These are phyloP conservation scores for Chiua virens DNA, from an alignment of 768 basidiomycete genomes.

Conservation along the genomic window DNA sequence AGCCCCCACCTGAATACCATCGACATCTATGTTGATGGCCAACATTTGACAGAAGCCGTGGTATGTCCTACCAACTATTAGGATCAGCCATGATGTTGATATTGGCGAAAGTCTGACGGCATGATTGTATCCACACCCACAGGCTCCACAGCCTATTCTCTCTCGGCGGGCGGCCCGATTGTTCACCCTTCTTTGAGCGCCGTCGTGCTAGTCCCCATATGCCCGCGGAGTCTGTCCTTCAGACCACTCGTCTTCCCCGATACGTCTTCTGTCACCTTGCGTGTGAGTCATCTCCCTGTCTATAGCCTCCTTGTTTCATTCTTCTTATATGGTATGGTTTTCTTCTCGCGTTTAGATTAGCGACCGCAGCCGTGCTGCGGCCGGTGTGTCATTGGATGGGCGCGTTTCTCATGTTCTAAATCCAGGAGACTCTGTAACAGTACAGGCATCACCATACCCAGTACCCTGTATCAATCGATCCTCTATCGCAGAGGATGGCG, in stretches of 20 bases:
- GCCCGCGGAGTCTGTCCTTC: constrained; percentile 89
- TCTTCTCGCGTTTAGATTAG: constrained; percentile 58
- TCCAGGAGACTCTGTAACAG: constrained; percentile 83
- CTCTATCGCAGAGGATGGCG: constrained; percentile 58
- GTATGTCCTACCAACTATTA: constrained; percentile 47
- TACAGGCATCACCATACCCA: constrained; percentile 83
- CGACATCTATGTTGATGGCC: constrained; percentile 90
- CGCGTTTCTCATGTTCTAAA: constrained; percentile 78
- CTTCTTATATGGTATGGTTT: neutral
- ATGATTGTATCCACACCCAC: constrained; percentile 94
- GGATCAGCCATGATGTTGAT: constrained; percentile 14
- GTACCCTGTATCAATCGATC: constrained; percentile 93
- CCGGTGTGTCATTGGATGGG: constrained; percentile 93
- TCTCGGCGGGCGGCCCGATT: constrained; percentile 94
- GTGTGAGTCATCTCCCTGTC: constrained; percentile 44
- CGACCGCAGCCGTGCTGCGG: constrained; percentile 79
- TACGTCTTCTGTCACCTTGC: constrained; percentile 71
- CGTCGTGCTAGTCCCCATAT: constrained; percentile 92
- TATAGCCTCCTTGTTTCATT: neutral
- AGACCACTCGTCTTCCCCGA: constrained; percentile 88
- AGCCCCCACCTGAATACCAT: constrained; percentile 92
- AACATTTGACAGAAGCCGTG: constrained; percentile 94
- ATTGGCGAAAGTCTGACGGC: constrained; percentile 72
- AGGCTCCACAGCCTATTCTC: constrained; percentile 93
- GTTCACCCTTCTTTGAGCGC: constrained; percentile 91